Evolutionary conservation across 345 rosid species (phyloP), one percentile per base, ranked within the genome.

Genomic region (Fremontodendron californicum): DNA sequence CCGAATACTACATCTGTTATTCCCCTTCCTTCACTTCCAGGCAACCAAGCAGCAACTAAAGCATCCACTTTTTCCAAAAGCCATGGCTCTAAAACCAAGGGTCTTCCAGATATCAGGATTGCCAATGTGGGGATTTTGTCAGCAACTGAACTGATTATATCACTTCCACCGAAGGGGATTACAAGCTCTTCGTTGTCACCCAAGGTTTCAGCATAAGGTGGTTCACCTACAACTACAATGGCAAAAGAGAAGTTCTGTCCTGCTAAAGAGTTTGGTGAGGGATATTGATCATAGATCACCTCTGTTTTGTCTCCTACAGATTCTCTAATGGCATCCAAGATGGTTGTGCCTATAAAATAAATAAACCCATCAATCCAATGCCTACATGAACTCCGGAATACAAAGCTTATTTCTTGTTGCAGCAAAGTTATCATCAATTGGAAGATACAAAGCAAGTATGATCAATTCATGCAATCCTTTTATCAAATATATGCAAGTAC

Each of bases 1-100:
- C 97, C 98, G 2, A 91, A 93, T 12, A 93, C 61, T 43, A 89
- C 92, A 75, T 94, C 97, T 19, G 91, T 49, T 2, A 92, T 73
- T 25, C 97, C 98, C 40, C 75, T 77, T 35, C 92, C 97, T 85
- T 95, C 98, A 0, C 77, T 90, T 82, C 99, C 99, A 37, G 98
- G 99, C 73, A 93, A 75, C 99, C 99, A 93, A 52, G 99, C 98
- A 63, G 94, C 97, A 19, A 93, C 85, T 10, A 93, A 19, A 29
- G 90, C 92, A 57, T 90, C 89, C 1, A 84, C 72, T 82, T 91
- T 89, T 73, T 86, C 91, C 84, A 90, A 78, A 58, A 90, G 52
- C 37, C 6, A 10, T 5, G 87, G 86, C 42, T 92, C 92, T 15
- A 95, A 19, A 74, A 87, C 89, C 79, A 90, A n/a, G 25, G 98